phyloP scores from a whole-genome alignment of 2,329 filamentous ascomycete species.

The Aspergillus sp. region DNA sequence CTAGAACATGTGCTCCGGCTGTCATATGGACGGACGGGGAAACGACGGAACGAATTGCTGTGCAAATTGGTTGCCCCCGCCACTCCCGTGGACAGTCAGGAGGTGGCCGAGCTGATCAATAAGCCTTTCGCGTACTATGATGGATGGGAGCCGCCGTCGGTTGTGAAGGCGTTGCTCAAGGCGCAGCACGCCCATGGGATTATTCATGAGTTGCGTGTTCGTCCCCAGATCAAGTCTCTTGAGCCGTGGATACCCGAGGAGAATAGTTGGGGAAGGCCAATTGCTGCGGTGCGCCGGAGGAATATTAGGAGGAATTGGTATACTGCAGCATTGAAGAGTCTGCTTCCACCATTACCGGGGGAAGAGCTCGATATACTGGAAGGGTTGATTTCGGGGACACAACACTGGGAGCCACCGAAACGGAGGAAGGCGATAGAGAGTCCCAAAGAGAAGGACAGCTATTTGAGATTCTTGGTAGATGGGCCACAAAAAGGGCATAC shows the following conservation, averaged over 20 bases:
- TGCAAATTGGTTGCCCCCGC: constrained; percentile 24
- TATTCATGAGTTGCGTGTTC: constrained; percentile 16
- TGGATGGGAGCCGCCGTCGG: constrained; percentile 29
- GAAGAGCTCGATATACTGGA: constrained; percentile 29
- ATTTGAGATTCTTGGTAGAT: constrained; percentile 25
- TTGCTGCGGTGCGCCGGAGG: constrained; percentile 22
- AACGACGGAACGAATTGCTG: constrained; percentile 45
- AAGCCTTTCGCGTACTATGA: constrained; percentile 16
- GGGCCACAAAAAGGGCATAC: constrained; percentile 32
- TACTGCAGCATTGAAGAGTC: constrained; percentile 17
- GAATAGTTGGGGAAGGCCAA: constrained; percentile 31
- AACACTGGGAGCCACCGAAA: constrained; percentile 25
- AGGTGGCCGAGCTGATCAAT: constrained; percentile 13
- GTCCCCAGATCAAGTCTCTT: constrained; percentile 17
- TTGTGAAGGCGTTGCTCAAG: constrained; percentile 26
- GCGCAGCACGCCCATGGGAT: constrained; percentile 27
- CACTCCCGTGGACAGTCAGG: constrained; percentile 16
- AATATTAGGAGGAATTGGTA: constrained; percentile 37
- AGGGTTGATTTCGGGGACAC: constrained; percentile 25
- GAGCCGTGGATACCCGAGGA: constrained; percentile 27
- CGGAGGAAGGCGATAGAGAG: constrained; percentile 14
- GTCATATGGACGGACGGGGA: constrained; percentile 53
- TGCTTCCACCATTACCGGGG: constrained; percentile 36
- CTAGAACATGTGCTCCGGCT: constrained; percentile 48
- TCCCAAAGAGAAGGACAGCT: constrained; percentile 1